Evolutionary conservation across 2,329 filamentous ascomycete species (phyloP).

Genomic region (Capronia americana): DNA sequence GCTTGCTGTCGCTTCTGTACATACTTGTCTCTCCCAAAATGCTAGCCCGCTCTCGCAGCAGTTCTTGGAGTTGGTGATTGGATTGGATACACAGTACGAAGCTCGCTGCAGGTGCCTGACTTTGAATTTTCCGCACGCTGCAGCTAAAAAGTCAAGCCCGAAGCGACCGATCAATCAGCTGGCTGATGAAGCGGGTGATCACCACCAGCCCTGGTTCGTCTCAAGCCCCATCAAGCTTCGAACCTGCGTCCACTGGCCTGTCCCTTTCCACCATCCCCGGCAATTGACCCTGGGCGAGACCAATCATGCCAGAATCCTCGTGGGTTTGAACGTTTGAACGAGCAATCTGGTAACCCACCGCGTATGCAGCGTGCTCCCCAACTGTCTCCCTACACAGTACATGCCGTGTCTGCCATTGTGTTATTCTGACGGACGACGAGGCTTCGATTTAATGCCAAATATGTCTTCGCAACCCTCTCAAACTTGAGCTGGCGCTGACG

Average conservation of each 20-base stretch:
- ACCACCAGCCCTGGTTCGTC: constrained; percentile 9
- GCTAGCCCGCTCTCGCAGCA: background rate
- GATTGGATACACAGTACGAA: background rate
- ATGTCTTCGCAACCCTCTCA: constrained; percentile 1
- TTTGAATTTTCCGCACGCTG: constrained; percentile 3
- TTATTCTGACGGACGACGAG: background rate
- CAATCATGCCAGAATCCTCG: background rate
- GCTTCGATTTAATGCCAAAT: constrained; percentile 6
- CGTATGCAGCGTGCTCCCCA: background rate
- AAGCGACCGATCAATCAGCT: constrained; percentile 4
- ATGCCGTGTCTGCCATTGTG: background rate
- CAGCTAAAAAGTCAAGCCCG: background rate
- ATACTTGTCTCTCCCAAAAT: background rate
- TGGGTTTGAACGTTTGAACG: background rate
- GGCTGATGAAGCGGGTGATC: constrained; percentile 8
- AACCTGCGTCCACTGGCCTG: background rate
- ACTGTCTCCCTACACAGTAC: background rate
- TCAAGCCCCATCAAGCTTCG: constrained; percentile 9
- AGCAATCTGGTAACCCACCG: background rate
- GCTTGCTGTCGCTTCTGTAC: background rate
- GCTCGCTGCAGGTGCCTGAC: constrained; percentile 3
- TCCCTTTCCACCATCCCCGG: constrained; percentile 4
- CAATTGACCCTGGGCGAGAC: background rate
- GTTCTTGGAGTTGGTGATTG: background rate
- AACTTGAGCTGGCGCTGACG: background rate